Evolutionary conservation across 768 basidiomycete species (phyloP).

Genomic region (Boletus huronensis): DNA sequence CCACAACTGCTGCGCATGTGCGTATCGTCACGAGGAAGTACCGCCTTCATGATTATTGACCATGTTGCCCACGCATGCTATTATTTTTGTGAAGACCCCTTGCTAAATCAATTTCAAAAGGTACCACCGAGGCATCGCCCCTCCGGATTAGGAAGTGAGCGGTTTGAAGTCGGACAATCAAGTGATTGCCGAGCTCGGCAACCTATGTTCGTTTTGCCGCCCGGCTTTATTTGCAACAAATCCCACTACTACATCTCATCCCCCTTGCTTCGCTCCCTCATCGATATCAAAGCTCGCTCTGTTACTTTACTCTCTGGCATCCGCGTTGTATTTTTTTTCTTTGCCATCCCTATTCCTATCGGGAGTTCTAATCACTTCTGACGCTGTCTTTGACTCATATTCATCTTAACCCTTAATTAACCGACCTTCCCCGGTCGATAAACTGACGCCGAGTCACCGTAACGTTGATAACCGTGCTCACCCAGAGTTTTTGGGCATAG

Average conservation of each 20-base stretch:
- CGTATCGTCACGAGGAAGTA: conserved; percentile 20
- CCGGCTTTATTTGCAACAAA: conserved; percentile 40
- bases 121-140: conserved; percentile 22
- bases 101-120: conserved; percentile 25
- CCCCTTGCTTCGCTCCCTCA: conserved; percentile 29
- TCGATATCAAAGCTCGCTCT: conserved; percentile 26
- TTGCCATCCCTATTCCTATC: not conserved
- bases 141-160: conserved; percentile 28
- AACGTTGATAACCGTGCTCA: conserved; percentile 37
- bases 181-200: conserved; percentile 38
- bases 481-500: conserved; percentile 9
- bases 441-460: conserved; percentile 40
- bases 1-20: conserved; percentile 17
- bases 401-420: conserved; percentile 38
- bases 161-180: conserved; percentile 34
- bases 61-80: conserved; percentile 17
- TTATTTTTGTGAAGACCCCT: conserved; percentile 13
- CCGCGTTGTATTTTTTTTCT: conserved; percentile 5
- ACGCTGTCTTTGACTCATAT: conserved; percentile 14
- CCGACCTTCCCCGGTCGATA: conserved; percentile 40
- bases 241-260: conserved; percentile 34
- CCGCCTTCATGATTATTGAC: conserved; percentile 15
- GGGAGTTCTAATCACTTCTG: conserved; percentile 1
- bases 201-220: conserved; percentile 36
- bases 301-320: conserved; percentile 8